Percentiles rank a stretch among this genome's conserved stretches.
Evolutionary conservation across 768 basidiomycete species (phyloP).

Genomic region (Mycena galericulata): DNA sequence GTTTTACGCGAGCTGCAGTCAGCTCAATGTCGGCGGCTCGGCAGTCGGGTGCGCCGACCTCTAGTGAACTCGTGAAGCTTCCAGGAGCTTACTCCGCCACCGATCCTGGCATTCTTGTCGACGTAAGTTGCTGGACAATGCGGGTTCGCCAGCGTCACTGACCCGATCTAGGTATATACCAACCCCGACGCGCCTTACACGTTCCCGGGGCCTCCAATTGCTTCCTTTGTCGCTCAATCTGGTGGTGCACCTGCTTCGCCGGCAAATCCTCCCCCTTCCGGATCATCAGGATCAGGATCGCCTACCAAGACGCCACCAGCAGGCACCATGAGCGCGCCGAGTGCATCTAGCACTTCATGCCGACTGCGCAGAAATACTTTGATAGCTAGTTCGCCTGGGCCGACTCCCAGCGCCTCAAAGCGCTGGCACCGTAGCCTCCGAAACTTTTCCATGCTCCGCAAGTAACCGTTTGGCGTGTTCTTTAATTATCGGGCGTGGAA

Average conservation of each 20-base stretch:
- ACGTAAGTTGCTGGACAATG: conserved; percentile 43
- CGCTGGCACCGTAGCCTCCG: conserved; percentile 26
- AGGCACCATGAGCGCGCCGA: neutral
- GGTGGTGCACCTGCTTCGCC: conserved; percentile 13
- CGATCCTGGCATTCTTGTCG: conserved; percentile 78
- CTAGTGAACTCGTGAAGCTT: conserved; percentile 67
- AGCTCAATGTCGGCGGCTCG: conserved; percentile 67
- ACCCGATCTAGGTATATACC: conserved; percentile 29
- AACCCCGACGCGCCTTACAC: conserved; percentile 37
- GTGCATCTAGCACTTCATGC: conserved; percentile 14
- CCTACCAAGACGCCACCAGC: conserved; percentile 26
- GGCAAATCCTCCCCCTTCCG: conserved; percentile 7
- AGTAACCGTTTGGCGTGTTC: neutral
- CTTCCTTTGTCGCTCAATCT: conserved; percentile 42
- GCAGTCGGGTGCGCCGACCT: conserved; percentile 59
- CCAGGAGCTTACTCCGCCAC: conserved; percentile 80
- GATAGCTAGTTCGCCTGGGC: neutral
- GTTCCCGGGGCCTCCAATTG: conserved; percentile 55
- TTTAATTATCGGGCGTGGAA: conserved; percentile 13
- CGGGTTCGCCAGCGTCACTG: neutral
- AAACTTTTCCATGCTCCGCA: conserved; percentile 4
- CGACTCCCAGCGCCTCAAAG: neutral
- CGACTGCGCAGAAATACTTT: conserved; percentile 10
- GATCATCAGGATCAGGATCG: neutral
- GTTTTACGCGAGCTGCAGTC: conserved; percentile 82